phyloP scores from a whole-genome alignment of 805 yeast species.

The Spathaspora hagerdaliae region DNA sequence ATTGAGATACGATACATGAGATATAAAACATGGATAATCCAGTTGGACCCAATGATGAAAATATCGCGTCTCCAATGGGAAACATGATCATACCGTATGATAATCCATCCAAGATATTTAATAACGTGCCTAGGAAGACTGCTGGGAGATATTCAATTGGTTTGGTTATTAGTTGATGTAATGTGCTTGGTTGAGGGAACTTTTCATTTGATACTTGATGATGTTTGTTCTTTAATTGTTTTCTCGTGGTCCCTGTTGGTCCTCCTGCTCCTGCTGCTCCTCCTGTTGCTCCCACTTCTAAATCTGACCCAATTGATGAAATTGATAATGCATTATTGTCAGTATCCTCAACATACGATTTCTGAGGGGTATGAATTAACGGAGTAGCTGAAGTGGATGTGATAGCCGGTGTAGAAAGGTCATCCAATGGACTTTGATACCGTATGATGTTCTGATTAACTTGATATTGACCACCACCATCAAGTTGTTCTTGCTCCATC shows the following conservation, averaged over 20 bases:
- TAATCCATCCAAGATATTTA: conserved; percentile 87
- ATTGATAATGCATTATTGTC: neutral
- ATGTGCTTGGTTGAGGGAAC: conserved; percentile 11
- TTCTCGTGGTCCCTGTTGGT: too few relatives aligned
- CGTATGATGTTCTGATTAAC: too few relatives aligned
- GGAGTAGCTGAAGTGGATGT: neutral
- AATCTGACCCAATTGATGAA: neutral
- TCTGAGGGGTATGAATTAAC: neutral
- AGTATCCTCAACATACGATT: neutral
- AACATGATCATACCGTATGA: conserved; percentile 98
- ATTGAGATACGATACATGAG: conserved; percentile 84
- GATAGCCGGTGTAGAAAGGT: too few relatives aligned
- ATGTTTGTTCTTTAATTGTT: neutral
- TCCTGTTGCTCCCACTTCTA: neutral
- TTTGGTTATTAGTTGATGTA: conserved; percentile 16
- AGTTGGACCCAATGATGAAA: conserved; percentile 75
- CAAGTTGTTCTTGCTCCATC: conserved; percentile 1
- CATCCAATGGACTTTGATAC: too few relatives aligned
- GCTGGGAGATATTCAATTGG: conserved; percentile 65
- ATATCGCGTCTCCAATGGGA: conserved; percentile 79
- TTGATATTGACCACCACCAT: neutral
- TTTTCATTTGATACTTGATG: neutral
- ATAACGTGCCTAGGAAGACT: conserved; percentile 75
- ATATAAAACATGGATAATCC: conserved; percentile 94
- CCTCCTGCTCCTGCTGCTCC: too few relatives aligned